phyloP scores from a whole-genome alignment of 305 asterid species.

The Fraxinus angustifolia region DNA sequence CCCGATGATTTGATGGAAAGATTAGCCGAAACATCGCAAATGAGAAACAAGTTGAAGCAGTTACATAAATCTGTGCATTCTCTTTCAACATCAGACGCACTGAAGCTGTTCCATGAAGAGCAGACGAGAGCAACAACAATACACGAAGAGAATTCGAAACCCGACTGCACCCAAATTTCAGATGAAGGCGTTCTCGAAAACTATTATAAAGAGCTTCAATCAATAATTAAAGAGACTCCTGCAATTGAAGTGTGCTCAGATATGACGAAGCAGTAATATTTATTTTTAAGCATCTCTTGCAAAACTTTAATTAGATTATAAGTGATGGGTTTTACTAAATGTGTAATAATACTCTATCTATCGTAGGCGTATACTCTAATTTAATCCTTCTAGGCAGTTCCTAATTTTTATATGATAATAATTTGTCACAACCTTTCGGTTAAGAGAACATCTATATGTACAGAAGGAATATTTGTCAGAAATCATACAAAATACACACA shows the following conservation, averaged over 20 bases:
- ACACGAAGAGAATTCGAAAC: slow-evolving; percentile 21
- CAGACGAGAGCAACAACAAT: slow-evolving; percentile 29
- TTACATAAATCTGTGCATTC: slow-evolving; percentile 50
- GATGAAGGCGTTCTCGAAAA: slow-evolving; percentile 27
- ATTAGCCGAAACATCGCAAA: slow-evolving; percentile 58
- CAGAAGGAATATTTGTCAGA: too few relatives aligned
- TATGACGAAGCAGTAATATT: not conserved
- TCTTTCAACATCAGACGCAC: slow-evolving; percentile 53
- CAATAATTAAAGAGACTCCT: slow-evolving; percentile 49
- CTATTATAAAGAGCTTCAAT: slow-evolving; percentile 42
- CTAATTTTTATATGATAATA: too few relatives aligned
- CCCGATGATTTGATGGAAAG: slow-evolving; percentile 49
- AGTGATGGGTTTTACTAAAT: too few relatives aligned
- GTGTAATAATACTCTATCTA: too few relatives aligned
- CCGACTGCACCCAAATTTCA: slow-evolving; percentile 23
- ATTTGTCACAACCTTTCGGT: too few relatives aligned
- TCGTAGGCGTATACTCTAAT: too few relatives aligned
- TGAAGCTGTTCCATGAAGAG: slow-evolving; percentile 44
- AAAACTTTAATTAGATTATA: too few relatives aligned
- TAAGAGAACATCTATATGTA: too few relatives aligned
- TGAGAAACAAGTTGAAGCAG: slow-evolving; percentile 39
- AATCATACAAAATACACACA: too few relatives aligned
- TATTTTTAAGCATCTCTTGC: not conserved
- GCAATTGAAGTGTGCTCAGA: slow-evolving; percentile 32
- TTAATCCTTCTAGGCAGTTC: too few relatives aligned